phyloP scores from a whole-genome alignment of 306 rosid genomes.

The Dryas alaskensis region DNA sequence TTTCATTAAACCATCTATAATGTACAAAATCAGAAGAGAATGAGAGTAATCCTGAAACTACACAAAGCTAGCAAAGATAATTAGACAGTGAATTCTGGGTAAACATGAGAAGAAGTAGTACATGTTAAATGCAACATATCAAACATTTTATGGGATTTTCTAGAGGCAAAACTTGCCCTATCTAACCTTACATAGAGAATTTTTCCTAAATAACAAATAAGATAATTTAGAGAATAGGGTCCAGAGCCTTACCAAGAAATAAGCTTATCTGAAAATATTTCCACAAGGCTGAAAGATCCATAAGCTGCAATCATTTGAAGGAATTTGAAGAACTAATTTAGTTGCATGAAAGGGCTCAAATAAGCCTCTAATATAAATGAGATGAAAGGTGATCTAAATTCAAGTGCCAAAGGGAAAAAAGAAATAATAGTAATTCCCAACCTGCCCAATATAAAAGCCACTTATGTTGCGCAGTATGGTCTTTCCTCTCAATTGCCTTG shows the following conservation, averaged over 20 bases:
- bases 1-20: neutral
- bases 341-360: conserved; percentile 11
- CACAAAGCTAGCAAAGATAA: neutral
- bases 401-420: neutral
- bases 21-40: neutral
- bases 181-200: neutral
- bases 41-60: neutral
- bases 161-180: neutral
- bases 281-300: conserved; percentile 88
- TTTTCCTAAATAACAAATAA: neutral
- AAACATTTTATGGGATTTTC: neutral
- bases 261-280: conserved; percentile 75
- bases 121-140: neutral
- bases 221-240: conserved; percentile 4
- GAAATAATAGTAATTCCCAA: conserved; percentile 15
- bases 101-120: neutral
- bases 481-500: conserved; percentile 80
- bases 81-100: neutral
- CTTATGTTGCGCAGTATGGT: conserved; percentile 62
- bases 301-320: conserved; percentile 52
- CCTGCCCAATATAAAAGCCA: conserved; percentile 98
- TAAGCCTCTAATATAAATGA: neutral
- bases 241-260: conserved; percentile 69
- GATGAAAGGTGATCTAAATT: neutral
- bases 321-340: conserved; percentile 7